Evolutionary conservation across 352 stramenopile genomes (phyloP), one percentile per base, ranked within the genome.

Genomic region (Globisporangium spiculum): DNA sequence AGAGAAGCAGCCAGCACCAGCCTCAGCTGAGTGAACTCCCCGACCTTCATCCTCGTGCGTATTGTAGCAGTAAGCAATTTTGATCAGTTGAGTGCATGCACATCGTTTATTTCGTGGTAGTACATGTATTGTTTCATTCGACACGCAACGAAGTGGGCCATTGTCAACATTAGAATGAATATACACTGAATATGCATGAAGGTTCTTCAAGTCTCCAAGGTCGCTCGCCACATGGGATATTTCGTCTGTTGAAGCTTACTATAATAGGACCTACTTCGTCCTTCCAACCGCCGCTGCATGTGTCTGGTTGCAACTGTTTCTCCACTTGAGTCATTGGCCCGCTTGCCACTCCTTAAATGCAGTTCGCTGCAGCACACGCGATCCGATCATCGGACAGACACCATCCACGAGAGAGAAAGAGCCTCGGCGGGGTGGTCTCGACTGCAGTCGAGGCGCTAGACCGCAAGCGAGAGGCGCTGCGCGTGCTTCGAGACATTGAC

Each of bases 401-500:
- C 3, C 41, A 6, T 16, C n/a, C 5, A 16, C 41, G 4, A 4
- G 16, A n/a, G 18, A 38, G 54, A 3, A n/a, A 46, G 26, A 44
- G 27, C 16, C 67, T 81, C 3, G 70, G 76, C 24, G 68, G 54
- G 7, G 68, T 72, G 16, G 26, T 70, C 2, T 70, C 67, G 4
- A 75, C 70, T 1, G 73, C 75, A 24, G 32, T 74, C 0, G 62
- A 74, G 62, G 53, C 55, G 2, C 66, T 76, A 1, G 58, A 72
- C 34, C 73, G 72, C 69, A 71, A 72, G 3, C 63, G 75, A 46
- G 67, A 71, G 36, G 65, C 65, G n/a, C 58, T n/a, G 14, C 67
- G 56, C 10, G 69, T 63, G 7, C 65, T 79, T 1, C 60, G 69
- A 57, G 67, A 65, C 50, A 76, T 81, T 38, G 70, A 81, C 59